Conservation (phyloP, 768 basidiomycete genomes). For the Hysterangium stoloniferum region DNA sequence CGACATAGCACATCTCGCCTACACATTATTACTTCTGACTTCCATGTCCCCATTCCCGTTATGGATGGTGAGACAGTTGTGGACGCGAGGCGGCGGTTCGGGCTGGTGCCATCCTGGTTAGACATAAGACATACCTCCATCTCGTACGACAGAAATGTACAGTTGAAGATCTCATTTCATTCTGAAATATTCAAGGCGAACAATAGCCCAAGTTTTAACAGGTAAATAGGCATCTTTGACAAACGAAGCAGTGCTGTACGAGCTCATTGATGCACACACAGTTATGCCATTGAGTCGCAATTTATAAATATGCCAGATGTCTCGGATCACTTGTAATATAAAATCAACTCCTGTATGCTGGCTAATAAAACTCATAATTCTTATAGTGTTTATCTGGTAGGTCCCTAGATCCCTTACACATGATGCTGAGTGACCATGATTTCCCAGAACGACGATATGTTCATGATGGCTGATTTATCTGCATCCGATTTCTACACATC, state of each 20-base stretch:
- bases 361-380: not conserved
- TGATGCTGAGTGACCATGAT: not conserved
- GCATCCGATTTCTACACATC: constrained; percentile 28
- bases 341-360: not conserved
- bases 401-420: not conserved
- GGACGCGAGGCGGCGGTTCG: constrained; percentile 21
- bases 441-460: constrained; percentile 35
- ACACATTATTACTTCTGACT: constrained; percentile 30
- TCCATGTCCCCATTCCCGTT: constrained; percentile 17
- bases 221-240: constrained; percentile 13
- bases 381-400: constrained; percentile 10
- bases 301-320: constrained; percentile 24
- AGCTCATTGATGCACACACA: constrained; percentile 10
- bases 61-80: constrained; percentile 8
- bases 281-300: constrained; percentile 30
- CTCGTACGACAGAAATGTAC: constrained; percentile 23
- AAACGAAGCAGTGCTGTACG: not conserved
- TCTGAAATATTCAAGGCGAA: constrained; percentile 20
- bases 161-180: constrained; percentile 27
- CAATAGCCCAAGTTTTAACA: constrained; percentile 25
- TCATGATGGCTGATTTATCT: constrained; percentile 23
- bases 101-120: constrained; percentile 35
- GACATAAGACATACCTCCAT: constrained; percentile 16
- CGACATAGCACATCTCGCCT: constrained; percentile 22
- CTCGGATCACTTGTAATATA: constrained; percentile 26